phyloP scores from a whole-genome alignment of 164 flowering plant genomes.

The Piper longum region DNA sequence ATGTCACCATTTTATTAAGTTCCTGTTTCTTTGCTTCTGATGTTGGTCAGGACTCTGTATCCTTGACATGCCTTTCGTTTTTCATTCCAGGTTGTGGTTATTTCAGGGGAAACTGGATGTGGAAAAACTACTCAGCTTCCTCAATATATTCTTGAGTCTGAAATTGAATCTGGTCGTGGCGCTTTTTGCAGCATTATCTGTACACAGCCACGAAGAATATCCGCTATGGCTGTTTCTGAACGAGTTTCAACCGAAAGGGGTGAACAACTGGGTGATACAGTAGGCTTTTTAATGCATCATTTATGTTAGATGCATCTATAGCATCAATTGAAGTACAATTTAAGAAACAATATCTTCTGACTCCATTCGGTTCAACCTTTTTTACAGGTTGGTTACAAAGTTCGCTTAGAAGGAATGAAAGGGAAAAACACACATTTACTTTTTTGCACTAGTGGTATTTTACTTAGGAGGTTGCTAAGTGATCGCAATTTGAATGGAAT shows the following conservation, averaged over 20 bases:
- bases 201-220: slow-evolving; percentile 97
- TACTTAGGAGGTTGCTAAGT: slow-evolving; percentile 74
- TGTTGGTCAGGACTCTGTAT: neutral
- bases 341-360: slow-evolving; percentile 13
- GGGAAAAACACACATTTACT: slow-evolving; percentile 97
- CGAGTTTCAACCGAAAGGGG: slow-evolving; percentile 96
- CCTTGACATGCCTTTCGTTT: neutral
- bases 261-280: slow-evolving; percentile 95
- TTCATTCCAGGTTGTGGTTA: slow-evolving; percentile 56
- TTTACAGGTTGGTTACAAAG: slow-evolving; percentile 96
- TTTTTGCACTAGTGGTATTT: slow-evolving; percentile 96
- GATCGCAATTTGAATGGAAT: slow-evolving; percentile 83
- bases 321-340: neutral
- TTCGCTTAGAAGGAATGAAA: slow-evolving; percentile 94
- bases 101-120: slow-evolving; percentile 99
- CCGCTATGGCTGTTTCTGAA: slow-evolving; percentile 96
- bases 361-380: slow-evolving; percentile 27
- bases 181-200: slow-evolving; percentile 96
- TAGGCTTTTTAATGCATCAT: slow-evolving; percentile 19
- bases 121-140: slow-evolving; percentile 99
- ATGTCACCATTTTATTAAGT: too few species aligned
- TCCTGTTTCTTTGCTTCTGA: too few species aligned
- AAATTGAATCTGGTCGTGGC: slow-evolving; percentile 96
- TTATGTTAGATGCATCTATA: slow-evolving; percentile 3
- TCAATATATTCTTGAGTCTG: slow-evolving; percentile 85